Evolutionary conservation across 2,329 filamentous ascomycete genomes (phyloP).

Genomic region (Byssoonygena ceratinophila): DNA sequence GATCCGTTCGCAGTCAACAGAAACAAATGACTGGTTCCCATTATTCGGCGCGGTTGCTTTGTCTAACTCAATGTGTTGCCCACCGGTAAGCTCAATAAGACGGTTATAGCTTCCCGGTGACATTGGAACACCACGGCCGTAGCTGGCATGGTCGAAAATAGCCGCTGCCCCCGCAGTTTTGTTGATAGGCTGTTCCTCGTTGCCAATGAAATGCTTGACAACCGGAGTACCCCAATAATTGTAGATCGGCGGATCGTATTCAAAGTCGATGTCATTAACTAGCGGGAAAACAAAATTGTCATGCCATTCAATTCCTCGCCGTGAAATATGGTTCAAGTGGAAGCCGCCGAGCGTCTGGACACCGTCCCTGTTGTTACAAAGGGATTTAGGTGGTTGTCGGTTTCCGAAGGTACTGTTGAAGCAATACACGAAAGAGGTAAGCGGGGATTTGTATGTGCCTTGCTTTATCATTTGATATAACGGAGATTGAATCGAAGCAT

Average conservation of each 20-base stretch:
- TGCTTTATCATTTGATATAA: conserved; percentile 16
- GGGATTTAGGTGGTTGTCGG: conserved; percentile 10
- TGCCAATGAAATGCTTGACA: conserved; percentile 17
- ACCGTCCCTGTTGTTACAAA: conserved; percentile 16
- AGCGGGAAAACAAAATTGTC: conserved; percentile 16
- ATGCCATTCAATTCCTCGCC: conserved; percentile 16
- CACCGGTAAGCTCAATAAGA: conserved; percentile 15
- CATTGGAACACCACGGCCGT: conserved; percentile 18
- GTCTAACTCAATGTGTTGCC: conserved; percentile 15
- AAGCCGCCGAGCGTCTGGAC: conserved; percentile 19
- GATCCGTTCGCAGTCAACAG: conserved; percentile 16
- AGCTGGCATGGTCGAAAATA: conserved; percentile 19
- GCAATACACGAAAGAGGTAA: conserved; percentile 17
- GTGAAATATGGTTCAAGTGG: conserved; percentile 14
- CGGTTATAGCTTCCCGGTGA: conserved; percentile 16
- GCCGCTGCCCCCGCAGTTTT: conserved; percentile 16
- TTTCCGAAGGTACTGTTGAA: conserved; percentile 16
- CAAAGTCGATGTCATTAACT: conserved; percentile 19
- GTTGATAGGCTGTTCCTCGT: conserved; percentile 18
- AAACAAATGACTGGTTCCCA: conserved; percentile 17
- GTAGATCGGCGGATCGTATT: conserved; percentile 16
- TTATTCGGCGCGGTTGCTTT: conserved; percentile 15
- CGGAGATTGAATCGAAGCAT: conserved; percentile 14
- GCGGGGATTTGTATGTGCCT: conserved; percentile 9
- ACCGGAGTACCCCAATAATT: conserved; percentile 18